Conservation (phyloP, 2,329 filamentous ascomycete genomes). For the Pseudocercospora fuligena region DNA sequence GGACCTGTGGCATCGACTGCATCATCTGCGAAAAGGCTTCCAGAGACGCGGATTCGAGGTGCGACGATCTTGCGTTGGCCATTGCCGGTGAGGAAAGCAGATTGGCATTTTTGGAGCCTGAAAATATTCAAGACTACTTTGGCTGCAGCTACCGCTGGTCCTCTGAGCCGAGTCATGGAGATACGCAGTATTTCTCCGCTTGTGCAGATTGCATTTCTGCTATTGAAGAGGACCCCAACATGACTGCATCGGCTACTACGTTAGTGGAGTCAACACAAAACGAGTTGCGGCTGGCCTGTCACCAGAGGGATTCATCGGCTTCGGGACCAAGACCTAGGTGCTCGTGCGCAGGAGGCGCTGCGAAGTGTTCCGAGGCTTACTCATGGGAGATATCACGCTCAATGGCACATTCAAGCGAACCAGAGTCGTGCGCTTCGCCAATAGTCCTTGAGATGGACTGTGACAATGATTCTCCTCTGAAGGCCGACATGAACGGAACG, state of each 20-base stretch:
- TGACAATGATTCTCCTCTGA: not conserved
- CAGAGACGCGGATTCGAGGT: not conserved
- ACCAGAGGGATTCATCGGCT: not conserved
- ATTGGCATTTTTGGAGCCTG: not conserved
- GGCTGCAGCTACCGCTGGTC: not conserved
- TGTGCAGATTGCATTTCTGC: not conserved
- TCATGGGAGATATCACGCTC: not conserved
- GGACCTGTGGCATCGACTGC: not conserved
- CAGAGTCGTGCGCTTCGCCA: not conserved
- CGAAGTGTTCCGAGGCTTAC: not conserved
- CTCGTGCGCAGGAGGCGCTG: not conserved
- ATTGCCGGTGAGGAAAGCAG: not conserved
- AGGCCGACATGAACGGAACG: not conserved
- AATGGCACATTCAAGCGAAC: not conserved
- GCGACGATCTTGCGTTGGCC: not conserved
- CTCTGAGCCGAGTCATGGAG: not conserved
- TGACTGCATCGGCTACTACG: not conserved
- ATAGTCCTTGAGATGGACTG: not conserved
- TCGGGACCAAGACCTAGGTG: not conserved
- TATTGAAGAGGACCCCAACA: not conserved
- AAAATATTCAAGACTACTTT: not conserved
- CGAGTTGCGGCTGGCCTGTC: not conserved
- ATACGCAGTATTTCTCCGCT: not conserved
- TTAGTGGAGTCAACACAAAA: not conserved
- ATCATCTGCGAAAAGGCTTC: not conserved